These are phyloP conservation scores for Parastagonospora nodorum DNA, from an alignment of 2,329 filamentous ascomycete genomes.

Conservation along the genomic window DNA sequence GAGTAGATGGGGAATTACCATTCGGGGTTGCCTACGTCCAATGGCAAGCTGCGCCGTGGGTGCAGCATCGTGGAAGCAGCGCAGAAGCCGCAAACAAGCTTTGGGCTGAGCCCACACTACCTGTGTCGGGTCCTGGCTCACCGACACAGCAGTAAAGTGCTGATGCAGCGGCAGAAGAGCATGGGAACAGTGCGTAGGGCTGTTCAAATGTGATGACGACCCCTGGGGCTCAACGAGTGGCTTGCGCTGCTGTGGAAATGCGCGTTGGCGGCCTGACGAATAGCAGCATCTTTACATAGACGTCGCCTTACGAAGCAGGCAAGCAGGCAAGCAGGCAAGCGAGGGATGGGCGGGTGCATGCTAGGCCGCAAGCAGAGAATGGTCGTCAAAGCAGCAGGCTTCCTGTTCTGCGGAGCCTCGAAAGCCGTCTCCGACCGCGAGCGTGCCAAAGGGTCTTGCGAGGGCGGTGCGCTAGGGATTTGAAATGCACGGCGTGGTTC, in stretches of 20 bases:
- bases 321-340: constrained; percentile 25
- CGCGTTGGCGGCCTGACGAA: not conserved
- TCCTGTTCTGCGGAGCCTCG: constrained; percentile 8
- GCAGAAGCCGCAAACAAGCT: constrained; percentile 23
- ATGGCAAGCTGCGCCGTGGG: not conserved
- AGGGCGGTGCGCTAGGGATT: constrained; percentile 23
- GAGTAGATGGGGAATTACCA: no score
- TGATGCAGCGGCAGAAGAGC: constrained; percentile 35
- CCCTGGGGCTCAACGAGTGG: constrained; percentile 24
- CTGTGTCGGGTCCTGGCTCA: constrained; percentile 21
- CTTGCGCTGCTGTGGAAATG: constrained; percentile 10
- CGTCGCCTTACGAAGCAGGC: constrained; percentile 26
- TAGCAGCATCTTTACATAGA: constrained; percentile 10
- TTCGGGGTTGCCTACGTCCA: not conserved
- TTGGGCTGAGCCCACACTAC: constrained; percentile 25
- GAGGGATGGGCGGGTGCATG: constrained; percentile 6
- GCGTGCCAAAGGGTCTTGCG: not conserved
- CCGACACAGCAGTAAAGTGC: constrained; percentile 34
- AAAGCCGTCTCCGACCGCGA: no score
- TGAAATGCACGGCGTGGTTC: constrained; percentile 10
- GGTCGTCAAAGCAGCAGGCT: constrained; percentile 25
- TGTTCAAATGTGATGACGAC: constrained; percentile 20
- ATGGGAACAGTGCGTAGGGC: constrained; percentile 35
- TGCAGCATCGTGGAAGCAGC: not conserved
- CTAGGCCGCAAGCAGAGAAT: constrained; percentile 31